Percentiles rank a stretch among this genome's conserved stretches.
phyloP scores from a whole-genome alignment of 1,284 basidiomycete species.

The Papiliotrema terrestris region DNA sequence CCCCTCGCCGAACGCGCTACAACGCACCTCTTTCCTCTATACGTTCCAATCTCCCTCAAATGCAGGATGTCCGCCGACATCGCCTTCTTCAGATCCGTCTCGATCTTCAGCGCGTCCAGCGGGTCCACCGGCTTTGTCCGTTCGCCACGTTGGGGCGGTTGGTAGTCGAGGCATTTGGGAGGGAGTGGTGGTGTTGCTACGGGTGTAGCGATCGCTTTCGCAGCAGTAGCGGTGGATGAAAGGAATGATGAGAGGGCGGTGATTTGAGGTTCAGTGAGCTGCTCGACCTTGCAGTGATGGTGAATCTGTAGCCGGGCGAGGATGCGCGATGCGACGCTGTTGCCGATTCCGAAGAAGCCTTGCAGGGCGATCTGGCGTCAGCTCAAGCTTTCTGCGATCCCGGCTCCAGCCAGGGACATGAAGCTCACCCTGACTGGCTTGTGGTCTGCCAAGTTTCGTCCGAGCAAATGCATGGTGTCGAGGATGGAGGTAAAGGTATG shows the following conservation, averaged over 20 bases:
- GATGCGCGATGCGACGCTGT: slow-evolving; percentile 49
- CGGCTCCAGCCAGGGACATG: not conserved
- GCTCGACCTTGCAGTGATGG: slow-evolving; percentile 44
- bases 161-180: not conserved
- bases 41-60: slow-evolving; percentile 53
- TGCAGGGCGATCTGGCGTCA: slow-evolving; percentile 52
- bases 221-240: slow-evolving; percentile 51
- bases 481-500: not conserved
- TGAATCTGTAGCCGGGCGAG: slow-evolving; percentile 55
- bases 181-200: slow-evolving; percentile 29
- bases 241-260: slow-evolving; percentile 55
- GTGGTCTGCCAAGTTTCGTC: slow-evolving; percentile 52
- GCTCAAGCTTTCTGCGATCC: not conserved
- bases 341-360: slow-evolving; percentile 55
- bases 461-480: slow-evolving; percentile 49
- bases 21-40: slow-evolving; percentile 50
- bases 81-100: slow-evolving; percentile 53
- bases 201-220: slow-evolving; percentile 37
- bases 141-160: slow-evolving; percentile 2
- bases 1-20: not conserved
- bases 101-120: slow-evolving; percentile 52
- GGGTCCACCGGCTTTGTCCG: slow-evolving; percentile 29
- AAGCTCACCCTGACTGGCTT: slow-evolving; percentile 49
- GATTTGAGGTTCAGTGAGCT: slow-evolving; percentile 54
- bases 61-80: slow-evolving; percentile 54